Evolutionary conservation across 331 rosid genomes (phyloP).

Genomic region (Saraca asoca): DNA sequence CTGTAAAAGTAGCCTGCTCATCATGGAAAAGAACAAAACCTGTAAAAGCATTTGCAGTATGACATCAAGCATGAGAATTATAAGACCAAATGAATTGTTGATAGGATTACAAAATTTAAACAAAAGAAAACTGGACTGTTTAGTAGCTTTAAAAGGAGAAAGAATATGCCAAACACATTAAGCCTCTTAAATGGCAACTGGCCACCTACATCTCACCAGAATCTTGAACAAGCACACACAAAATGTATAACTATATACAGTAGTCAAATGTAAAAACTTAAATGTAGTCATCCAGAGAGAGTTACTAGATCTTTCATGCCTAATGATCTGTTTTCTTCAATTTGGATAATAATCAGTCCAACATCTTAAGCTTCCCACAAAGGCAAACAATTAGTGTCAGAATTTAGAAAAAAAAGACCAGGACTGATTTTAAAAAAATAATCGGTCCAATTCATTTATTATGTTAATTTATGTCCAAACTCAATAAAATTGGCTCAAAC

Average conservation of each 20-base stretch:
- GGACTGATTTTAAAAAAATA: too few species aligned
- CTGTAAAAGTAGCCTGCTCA: slow-evolving; percentile 97
- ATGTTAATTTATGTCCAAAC: too few species aligned
- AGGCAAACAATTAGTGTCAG: slow-evolving; percentile 85
- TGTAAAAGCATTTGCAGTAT: slow-evolving; percentile 42
- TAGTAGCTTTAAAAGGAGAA: too few species aligned
- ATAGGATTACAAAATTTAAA: too few species aligned
- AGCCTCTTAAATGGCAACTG: slow-evolving; percentile 21
- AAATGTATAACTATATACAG: too few species aligned
- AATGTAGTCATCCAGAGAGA: not conserved
- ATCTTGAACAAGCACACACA: slow-evolving; percentile 21
- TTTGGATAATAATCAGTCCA: slow-evolving; percentile 93
- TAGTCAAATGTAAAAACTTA: slow-evolving; percentile 18
- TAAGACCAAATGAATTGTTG: too few species aligned
- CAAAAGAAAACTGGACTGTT: too few species aligned
- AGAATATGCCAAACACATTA: not conserved
- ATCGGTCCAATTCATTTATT: too few species aligned
- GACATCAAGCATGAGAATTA: slow-evolving; percentile 26
- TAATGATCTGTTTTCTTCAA: slow-evolving; percentile 96
- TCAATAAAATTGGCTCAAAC: too few species aligned
- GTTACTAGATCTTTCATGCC: slow-evolving; percentile 50
- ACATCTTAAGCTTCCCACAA: slow-evolving; percentile 99
- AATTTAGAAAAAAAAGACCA: too few species aligned
- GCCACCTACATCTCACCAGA: slow-evolving; percentile 15
- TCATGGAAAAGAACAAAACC: slow-evolving; percentile 99